phyloP scores from a whole-genome alignment of 805 yeast species.

The Saccharomycopsis olivae region DNA sequence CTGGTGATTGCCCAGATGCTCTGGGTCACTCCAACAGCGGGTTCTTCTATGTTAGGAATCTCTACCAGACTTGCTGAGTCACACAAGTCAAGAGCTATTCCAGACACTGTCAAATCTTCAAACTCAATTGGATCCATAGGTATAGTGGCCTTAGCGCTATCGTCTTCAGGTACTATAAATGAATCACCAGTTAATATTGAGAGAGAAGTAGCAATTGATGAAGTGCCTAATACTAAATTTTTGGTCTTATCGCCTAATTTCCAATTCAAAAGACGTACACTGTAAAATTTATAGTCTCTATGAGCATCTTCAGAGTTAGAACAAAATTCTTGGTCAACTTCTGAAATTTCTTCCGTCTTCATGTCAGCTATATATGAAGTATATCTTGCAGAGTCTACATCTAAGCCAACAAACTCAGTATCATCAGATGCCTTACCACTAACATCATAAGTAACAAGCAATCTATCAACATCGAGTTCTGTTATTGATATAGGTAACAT shows the following conservation, averaged over 20 bases:
- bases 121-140: slow-evolving; percentile 59
- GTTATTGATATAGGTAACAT: slow-evolving; percentile 4
- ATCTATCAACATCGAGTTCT: neutral
- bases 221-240: slow-evolving; percentile 32
- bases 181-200: slow-evolving; percentile 31
- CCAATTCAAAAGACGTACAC: slow-evolving; percentile 6
- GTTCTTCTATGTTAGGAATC: slow-evolving; percentile 5
- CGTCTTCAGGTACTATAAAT: slow-evolving; percentile 45
- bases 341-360: neutral
- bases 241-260: neutral
- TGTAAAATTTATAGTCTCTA: slow-evolving; percentile 7
- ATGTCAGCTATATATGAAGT: slow-evolving; percentile 1
- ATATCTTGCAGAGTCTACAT: slow-evolving; percentile 2
- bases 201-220: slow-evolving; percentile 58
- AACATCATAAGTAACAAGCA: slow-evolving; percentile 8
- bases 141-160: slow-evolving; percentile 59
- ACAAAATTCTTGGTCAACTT: slow-evolving; percentile 13
- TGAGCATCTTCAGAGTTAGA: neutral
- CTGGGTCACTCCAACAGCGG: neutral
- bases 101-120: slow-evolving; percentile 63
- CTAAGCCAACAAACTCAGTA: neutral
- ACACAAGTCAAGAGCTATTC: slow-evolving; percentile 47
- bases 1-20: slow-evolving; percentile 9
- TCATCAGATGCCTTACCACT: slow-evolving; percentile 2
- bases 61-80: neutral